Evolutionary conservation across 2,329 filamentous ascomycete species (phyloP).

Genomic region (Nothopassalora personata): DNA sequence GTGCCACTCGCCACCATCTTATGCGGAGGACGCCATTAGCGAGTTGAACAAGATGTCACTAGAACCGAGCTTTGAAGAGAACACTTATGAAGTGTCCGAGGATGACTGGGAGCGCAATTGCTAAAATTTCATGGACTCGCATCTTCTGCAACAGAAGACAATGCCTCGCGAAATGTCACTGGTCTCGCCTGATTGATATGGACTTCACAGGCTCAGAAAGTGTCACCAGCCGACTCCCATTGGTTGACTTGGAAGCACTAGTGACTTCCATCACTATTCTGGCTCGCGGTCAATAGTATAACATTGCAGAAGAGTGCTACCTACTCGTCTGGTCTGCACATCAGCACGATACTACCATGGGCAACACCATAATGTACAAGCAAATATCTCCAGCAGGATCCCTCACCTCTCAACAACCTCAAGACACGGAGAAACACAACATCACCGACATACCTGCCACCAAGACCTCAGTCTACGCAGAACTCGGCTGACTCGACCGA

Average conservation of each 20-base stretch:
- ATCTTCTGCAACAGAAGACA: not conserved
- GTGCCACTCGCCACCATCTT: not conserved
- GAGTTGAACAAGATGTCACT: not conserved
- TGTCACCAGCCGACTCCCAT: not conserved
- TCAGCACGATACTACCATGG: too few relatives aligned
- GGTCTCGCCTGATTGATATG: not conserved
- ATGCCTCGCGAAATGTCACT: not conserved
- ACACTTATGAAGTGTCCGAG: not conserved
- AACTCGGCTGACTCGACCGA: slow-evolving; percentile 41
- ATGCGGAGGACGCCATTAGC: not conserved
- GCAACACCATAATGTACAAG: not conserved
- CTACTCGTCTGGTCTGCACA: too few relatives aligned
- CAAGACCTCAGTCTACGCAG: slow-evolving; percentile 23
- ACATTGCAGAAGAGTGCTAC: not conserved
- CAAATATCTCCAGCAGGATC: not conserved
- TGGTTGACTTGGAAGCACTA: not conserved
- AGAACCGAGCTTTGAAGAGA: not conserved
- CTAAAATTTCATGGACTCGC: not conserved
- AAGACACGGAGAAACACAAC: not conserved
- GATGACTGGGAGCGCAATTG: not conserved
- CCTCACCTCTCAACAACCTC: not conserved
- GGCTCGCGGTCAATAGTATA: not conserved
- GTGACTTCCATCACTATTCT: not conserved
- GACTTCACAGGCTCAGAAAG: not conserved
- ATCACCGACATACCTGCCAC: slow-evolving; percentile 24